Evolutionary conservation across 2,329 filamentous ascomycete genomes (phyloP).

Genomic region (Lachnellula cervina): DNA sequence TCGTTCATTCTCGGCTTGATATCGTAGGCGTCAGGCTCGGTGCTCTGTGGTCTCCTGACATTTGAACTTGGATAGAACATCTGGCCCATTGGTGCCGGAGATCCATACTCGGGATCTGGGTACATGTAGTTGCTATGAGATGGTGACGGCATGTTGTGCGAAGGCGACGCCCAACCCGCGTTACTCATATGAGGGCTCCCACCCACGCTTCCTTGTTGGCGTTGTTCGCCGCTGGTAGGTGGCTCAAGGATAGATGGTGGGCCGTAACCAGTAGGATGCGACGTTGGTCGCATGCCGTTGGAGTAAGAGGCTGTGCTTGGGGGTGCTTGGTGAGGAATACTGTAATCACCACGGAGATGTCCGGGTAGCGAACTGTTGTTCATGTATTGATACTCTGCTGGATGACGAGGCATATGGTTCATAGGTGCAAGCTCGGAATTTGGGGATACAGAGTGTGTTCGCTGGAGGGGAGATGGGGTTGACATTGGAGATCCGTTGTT

Average conservation of each 20-base stretch:
- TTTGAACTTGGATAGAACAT: slow-evolving; percentile 69
- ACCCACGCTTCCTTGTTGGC: slow-evolving; percentile 64
- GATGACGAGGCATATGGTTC: slow-evolving; percentile 50
- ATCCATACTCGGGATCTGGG: slow-evolving; percentile 72
- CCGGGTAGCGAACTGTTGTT: slow-evolving; percentile 73
- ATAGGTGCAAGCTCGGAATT: slow-evolving; percentile 67
- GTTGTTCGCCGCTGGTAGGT: slow-evolving; percentile 71
- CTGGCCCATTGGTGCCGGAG: slow-evolving; percentile 52
- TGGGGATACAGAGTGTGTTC: slow-evolving; percentile 75
- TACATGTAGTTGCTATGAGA: slow-evolving; percentile 66
- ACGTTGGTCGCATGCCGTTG: slow-evolving; percentile 62
- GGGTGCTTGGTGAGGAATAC: slow-evolving; percentile 50
- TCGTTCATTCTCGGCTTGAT: slow-evolving; percentile 53
- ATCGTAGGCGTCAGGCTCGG: slow-evolving; percentile 65
- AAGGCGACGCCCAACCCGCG: slow-evolving; percentile 79
- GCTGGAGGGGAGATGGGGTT: slow-evolving; percentile 78
- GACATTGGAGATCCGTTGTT: slow-evolving; percentile 69
- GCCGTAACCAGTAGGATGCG: slow-evolving; percentile 78
- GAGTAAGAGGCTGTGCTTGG: slow-evolving; percentile 54
- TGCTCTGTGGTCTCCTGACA: slow-evolving; percentile 69
- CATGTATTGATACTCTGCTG: slow-evolving; percentile 65
- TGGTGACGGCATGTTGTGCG: slow-evolving; percentile 63
- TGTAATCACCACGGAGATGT: slow-evolving; percentile 67
- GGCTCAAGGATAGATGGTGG: slow-evolving; percentile 73
- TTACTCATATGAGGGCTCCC: slow-evolving; percentile 78